phyloP scores from a whole-genome alignment of 2,329 filamentous ascomycete genomes.

The Stagonosporopsis chrysanthemi region DNA sequence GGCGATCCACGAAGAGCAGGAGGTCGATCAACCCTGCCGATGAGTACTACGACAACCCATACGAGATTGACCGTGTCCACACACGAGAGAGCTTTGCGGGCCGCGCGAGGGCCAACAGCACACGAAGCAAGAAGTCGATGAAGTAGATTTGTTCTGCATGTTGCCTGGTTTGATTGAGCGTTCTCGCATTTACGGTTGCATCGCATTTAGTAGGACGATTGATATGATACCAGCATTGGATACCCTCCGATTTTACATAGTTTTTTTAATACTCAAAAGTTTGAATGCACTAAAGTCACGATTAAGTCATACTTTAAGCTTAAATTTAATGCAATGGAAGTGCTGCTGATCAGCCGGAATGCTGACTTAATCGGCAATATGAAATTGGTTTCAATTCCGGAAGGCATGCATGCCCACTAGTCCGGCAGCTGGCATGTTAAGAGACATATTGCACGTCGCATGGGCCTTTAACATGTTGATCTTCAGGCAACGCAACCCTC shows the following conservation, averaged over 20 bases:
- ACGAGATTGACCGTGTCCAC: constrained; percentile 58
- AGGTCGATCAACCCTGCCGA: constrained; percentile 34
- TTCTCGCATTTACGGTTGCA: constrained; percentile 19
- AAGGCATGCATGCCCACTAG: constrained; percentile 8
- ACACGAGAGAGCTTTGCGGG: constrained; percentile 55
- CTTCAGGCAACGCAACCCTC: constrained; percentile 1
- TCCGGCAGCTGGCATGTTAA: constrained; percentile 14
- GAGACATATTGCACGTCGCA: constrained; percentile 18
- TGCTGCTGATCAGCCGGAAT: not conserved
- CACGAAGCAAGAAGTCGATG: constrained; percentile 18
- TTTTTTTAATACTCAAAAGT: constrained; percentile 17
- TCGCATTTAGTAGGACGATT: constrained; percentile 17
- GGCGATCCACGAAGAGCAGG: constrained; percentile 36
- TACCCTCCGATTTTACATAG: constrained; percentile 28
- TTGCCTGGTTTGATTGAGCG: constrained; percentile 18
- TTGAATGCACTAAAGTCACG: not conserved
- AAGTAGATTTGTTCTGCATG: constrained; percentile 8
- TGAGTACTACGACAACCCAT: constrained; percentile 55
- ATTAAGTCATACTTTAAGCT: not conserved
- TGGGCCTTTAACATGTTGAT: constrained; percentile 12
- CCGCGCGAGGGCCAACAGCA: constrained; percentile 32
- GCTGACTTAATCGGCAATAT: constrained; percentile 6
- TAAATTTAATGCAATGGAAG: not conserved
- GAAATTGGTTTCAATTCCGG: constrained; percentile 6
- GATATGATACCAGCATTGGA: constrained; percentile 27